Evolutionary conservation across 306 rosid genomes (phyloP).

Genomic region (Cicer yamashitae): DNA sequence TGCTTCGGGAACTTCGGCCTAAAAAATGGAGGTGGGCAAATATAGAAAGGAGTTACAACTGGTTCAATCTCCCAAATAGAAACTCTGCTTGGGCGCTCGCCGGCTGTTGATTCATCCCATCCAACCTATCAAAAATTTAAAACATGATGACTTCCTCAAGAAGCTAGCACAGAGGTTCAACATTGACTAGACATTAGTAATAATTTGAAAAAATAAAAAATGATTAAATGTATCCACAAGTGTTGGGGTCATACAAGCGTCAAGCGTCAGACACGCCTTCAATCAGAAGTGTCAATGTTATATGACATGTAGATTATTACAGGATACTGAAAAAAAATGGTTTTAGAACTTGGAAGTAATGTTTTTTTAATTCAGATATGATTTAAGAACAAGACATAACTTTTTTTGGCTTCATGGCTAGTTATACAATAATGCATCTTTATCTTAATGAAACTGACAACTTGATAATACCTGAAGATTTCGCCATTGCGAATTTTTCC

Average conservation of each 20-base stretch:
- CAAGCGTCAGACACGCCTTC: neutral
- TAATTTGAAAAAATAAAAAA: neutral
- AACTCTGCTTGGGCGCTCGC: conserved; percentile 88
- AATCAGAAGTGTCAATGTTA: neutral
- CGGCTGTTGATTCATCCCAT: conserved; percentile 99
- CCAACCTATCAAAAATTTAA: conserved; percentile 73
- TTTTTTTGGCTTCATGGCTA: neutral
- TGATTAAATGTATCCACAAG: neutral
- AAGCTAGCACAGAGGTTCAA: conserved; percentile 10
- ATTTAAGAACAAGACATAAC: neutral
- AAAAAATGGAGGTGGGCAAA: conserved; percentile 97
- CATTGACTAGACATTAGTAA: neutral
- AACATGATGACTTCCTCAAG: conserved; percentile 8
- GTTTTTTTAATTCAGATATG: neutral
- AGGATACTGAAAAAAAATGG: conserved; percentile 1
- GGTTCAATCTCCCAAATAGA: conserved; percentile 97
- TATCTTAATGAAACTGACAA: conserved; percentile 18
- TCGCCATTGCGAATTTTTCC: conserved; percentile 97
- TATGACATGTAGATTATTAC: neutral
- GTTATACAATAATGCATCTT: conserved; percentile 20
- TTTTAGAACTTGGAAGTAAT: neutral
- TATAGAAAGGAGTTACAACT: conserved; percentile 93
- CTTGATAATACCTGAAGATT: conserved; percentile 78
- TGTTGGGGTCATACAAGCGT: neutral
- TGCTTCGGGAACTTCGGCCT: conserved; percentile 93